These are phyloP conservation scores for Cordyceps cicadae DNA, from an alignment of 2,329 filamentous ascomycete species.

Conservation along the genomic window DNA sequence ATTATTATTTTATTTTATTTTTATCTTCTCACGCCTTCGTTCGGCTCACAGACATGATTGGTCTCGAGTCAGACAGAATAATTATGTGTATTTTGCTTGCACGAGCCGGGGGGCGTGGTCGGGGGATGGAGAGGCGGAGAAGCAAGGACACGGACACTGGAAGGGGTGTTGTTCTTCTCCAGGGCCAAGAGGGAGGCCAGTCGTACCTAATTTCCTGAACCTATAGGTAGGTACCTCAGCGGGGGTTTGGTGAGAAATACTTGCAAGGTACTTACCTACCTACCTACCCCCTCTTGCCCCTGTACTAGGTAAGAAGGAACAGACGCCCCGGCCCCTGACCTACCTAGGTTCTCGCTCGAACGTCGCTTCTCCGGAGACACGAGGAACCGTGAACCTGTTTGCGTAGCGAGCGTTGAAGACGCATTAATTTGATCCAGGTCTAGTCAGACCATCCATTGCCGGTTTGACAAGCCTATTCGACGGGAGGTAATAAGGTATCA, in stretches of 20 bases:
- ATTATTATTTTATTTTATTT: background rate
- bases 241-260: background rate
- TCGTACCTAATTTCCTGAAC: too few species aligned
- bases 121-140: background rate
- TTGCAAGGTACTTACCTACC: too few species aligned
- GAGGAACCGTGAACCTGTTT: background rate
- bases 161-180: background rate
- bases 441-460: too few species aligned
- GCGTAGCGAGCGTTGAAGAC: too few species aligned
- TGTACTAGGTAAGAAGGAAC: background rate
- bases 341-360: background rate
- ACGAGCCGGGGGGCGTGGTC: constrained; percentile 1
- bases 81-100: background rate
- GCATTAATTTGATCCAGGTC: too few species aligned
- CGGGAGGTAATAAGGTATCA: too few species aligned
- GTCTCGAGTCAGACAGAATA: background rate
- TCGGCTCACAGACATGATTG: constrained; percentile 5
- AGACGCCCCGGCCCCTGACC: background rate
- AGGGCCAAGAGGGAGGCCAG: too few species aligned
- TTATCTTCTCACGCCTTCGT: constrained; percentile 3
- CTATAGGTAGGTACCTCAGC: too few species aligned
- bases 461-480: too few species aligned
- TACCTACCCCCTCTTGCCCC: background rate
- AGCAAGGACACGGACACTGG: background rate
- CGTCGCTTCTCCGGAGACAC: background rate